phyloP scores from a whole-genome alignment of 768 basidiomycete species.

The Tricholomella constricta region DNA sequence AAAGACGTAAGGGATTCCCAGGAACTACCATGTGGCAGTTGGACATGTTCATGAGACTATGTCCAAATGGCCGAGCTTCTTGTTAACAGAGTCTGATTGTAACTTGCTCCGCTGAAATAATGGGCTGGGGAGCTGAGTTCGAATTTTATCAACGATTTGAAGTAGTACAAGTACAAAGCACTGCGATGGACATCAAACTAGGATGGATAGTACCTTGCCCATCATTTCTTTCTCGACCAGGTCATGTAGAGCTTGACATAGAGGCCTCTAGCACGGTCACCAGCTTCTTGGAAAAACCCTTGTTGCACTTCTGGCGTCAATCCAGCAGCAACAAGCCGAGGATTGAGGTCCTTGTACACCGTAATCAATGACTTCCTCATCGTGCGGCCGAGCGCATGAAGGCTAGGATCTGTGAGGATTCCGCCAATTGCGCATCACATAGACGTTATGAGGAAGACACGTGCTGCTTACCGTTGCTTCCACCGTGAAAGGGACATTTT shows the following conservation, averaged over 20 bases:
- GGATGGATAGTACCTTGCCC: too few species aligned
- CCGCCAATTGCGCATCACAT: too few species aligned
- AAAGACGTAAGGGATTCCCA: too few species aligned
- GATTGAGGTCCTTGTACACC: not conserved
- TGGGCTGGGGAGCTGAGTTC: too few species aligned
- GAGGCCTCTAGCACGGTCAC: not conserved
- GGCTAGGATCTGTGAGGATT: not conserved
- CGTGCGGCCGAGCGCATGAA: not conserved
- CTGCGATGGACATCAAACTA: too few species aligned
- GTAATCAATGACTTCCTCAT: not conserved
- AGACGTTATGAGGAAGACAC: too few species aligned
- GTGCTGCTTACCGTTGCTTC: not conserved
- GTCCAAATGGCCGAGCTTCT: too few species aligned
- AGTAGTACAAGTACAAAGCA: too few species aligned
- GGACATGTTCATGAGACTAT: too few species aligned
- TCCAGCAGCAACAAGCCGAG: conserved; percentile 1
- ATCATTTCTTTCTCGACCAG: conserved; percentile 5
- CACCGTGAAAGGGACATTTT: conserved; percentile 1
- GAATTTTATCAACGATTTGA: too few species aligned
- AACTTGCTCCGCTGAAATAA: not conserved
- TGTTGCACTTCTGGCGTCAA: not conserved
- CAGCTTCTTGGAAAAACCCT: not conserved
- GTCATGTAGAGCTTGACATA: not conserved
- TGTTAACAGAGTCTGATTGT: too few species aligned
- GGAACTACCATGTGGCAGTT: too few species aligned